Conservation (phyloP, 805 yeast genomes). For the Candida sanyiensis region DNA sequence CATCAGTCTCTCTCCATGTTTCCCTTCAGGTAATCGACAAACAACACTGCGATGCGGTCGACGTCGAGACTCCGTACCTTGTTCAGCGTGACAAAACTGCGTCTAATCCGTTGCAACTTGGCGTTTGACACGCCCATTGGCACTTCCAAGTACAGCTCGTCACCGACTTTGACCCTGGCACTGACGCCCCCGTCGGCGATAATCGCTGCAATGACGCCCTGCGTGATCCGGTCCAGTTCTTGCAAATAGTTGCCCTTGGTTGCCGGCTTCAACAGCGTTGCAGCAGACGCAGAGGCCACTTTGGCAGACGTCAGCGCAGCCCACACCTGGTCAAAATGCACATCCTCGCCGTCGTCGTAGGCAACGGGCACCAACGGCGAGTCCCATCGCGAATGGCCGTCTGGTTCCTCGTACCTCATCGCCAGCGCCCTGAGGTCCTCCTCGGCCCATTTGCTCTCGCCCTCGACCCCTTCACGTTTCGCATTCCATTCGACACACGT, state of each 20-base stretch:
- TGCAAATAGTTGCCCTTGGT: slow-evolving; percentile 70
- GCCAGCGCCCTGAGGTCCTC: slow-evolving; percentile 60
- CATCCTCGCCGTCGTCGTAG: slow-evolving; percentile 42
- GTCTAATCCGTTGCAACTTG: slow-evolving; percentile 73
- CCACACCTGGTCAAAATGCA: slow-evolving; percentile 68
- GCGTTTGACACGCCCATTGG: slow-evolving; percentile 67
- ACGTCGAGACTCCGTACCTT: slow-evolving; percentile 69
- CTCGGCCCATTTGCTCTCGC: slow-evolving; percentile 51
- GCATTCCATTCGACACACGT: slow-evolving; percentile 60
- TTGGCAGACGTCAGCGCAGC: slow-evolving; percentile 45
- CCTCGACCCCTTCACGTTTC: slow-evolving; percentile 17
- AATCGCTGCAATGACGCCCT: slow-evolving; percentile 54
- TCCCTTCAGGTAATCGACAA: slow-evolving; percentile 70
- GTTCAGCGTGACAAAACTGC: slow-evolving; percentile 79
- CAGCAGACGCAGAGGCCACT: slow-evolving; percentile 74
- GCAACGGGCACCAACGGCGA: slow-evolving; percentile 76
- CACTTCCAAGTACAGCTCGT: slow-evolving; percentile 46
- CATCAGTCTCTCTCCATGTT: slow-evolving; percentile 33
- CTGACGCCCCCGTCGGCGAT: slow-evolving; percentile 55
- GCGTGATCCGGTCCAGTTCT: slow-evolving; percentile 69
- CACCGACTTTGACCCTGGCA: slow-evolving; percentile 35
- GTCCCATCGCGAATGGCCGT: slow-evolving; percentile 84
- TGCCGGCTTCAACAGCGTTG: slow-evolving; percentile 79
- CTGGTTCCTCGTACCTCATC: slow-evolving; percentile 93
- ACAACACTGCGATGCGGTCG: slow-evolving; percentile 62